Evolutionary conservation across 2,329 filamentous ascomycete genomes (phyloP), one percentile per base, ranked within the genome.

Genomic region (Lomentospora prolificans): DNA sequence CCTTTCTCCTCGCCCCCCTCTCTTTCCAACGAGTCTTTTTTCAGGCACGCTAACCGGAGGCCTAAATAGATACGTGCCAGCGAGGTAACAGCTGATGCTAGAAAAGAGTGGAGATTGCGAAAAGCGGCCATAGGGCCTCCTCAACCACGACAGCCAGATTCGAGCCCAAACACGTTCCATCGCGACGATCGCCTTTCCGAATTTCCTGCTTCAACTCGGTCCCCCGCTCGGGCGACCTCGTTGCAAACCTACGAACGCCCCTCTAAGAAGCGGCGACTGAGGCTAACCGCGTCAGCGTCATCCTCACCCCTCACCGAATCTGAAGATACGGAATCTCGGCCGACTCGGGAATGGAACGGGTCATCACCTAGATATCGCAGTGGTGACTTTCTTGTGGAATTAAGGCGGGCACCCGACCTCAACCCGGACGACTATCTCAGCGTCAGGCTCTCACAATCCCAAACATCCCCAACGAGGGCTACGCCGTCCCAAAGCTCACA

Each of bases 401-500:
- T 74, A 4, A 48, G 58, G 4, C 68, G 68, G 41, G 58, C 62
- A 4, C 33, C 64, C 12, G 59, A 64, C n/a, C 64, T 73, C 50
- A 66, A 74, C 48, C 57, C 63, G 3, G 57, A 66, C 4, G 70
- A 72, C 17, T 73, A 69, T 53, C 60, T 65, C 9, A 72, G 69
- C 52, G 60, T 70, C 22, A 57, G 61, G 24, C 61, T 64, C 36
- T 64, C 66, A 2, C 66, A 68, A 48, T 12, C 30, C 6, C 30
- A 33, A 33, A 6, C 30, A 12, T 12, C 66, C 3, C 67, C 68
- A 22, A 70, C 72, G 50, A 64, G 66, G 36, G 10, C 14, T 9
- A 19, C 41, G n/a, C 41, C 17, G 19, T 19, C 19, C 9, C 41
- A 19, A 22, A 48, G 7, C 44, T 48, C 44, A 22, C 44, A 22